A percentile compares a stretch with the other conserved stretches of the same genome.
Evolutionary conservation across 257 asterid genomes (phyloP).

Genomic region (Parsonsia alboflavescens): DNA sequence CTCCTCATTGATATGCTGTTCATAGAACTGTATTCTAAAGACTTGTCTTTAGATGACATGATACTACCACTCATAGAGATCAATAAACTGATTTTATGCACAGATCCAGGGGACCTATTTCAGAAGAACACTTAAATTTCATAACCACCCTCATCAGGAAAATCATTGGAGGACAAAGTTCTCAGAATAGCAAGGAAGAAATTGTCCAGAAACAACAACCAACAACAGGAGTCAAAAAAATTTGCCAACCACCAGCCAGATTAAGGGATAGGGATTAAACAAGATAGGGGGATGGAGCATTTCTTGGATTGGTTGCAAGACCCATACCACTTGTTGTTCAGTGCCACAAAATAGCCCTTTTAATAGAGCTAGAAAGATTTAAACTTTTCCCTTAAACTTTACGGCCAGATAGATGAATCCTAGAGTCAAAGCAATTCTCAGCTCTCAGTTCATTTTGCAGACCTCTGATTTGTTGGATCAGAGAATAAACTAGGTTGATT

Average conservation of each 20-base stretch:
- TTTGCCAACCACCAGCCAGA: background rate
- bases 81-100: background rate
- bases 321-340: background rate
- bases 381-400: background rate
- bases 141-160: background rate
- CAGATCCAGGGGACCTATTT: background rate
- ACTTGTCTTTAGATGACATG: background rate
- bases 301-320: background rate
- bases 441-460: background rate
- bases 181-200: background rate
- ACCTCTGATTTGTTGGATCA: background rate
- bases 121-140: background rate
- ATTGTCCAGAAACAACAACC: background rate
- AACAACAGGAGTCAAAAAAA: background rate
- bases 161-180: background rate
- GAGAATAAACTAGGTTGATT: background rate
- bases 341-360: background rate
- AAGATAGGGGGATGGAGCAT: background rate
- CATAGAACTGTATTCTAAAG: background rate
- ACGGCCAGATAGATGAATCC: background rate
- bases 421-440: background rate
- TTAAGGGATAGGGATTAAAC: background rate
- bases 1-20: background rate
- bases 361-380: background rate
- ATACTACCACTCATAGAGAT: background rate